Evolutionary conservation across 495 filamentous ascomycete genomes (phyloP).

Genomic region (Chaetomium fimeti): DNA sequence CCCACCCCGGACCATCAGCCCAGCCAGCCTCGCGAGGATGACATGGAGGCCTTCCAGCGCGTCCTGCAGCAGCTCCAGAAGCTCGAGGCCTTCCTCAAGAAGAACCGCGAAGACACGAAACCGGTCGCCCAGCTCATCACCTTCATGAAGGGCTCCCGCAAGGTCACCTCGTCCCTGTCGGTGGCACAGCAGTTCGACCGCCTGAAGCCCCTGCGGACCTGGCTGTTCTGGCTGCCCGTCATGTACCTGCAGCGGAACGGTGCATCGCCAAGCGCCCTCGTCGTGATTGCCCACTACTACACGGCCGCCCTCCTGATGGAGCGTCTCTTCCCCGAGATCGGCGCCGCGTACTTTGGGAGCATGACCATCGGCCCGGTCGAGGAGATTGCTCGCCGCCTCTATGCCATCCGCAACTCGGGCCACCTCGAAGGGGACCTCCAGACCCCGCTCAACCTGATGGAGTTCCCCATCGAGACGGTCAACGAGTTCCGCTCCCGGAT

Average conservation of each 20-base stretch:
- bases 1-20: conserved; percentile 58
- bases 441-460: conserved; percentile 57
- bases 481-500: conserved; percentile 59
- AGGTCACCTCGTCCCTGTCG: conserved; percentile 68
- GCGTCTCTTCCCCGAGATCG: conserved; percentile 85
- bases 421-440: conserved; percentile 46
- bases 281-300: conserved; percentile 89
- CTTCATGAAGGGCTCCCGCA: conserved; percentile 76
- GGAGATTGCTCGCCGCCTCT: conserved; percentile 67
- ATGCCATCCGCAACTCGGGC: conserved; percentile 48
- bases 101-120: conserved; percentile 69
- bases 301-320: conserved; percentile 83
- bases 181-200: conserved; percentile 83
- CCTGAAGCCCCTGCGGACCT: conserved; percentile 78
- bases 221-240: conserved; percentile 94
- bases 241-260: conserved; percentile 59
- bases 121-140: conserved; percentile 74
- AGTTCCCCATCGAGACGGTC: conserved; percentile 62
- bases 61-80: conserved; percentile 68
- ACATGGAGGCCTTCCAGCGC: conserved; percentile 63
- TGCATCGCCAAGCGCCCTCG: conserved; percentile 62
- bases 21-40: conserved; percentile 61
- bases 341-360: conserved; percentile 79
- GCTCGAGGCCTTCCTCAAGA: conserved; percentile 67
- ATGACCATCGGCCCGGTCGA: conserved; percentile 72